A percentile compares a stretch with the other conserved stretches of the same genome.
Evolutionary conservation across 139 green algal species (phyloP).

Genomic region (Raphidocelis subcapitata): DNA sequence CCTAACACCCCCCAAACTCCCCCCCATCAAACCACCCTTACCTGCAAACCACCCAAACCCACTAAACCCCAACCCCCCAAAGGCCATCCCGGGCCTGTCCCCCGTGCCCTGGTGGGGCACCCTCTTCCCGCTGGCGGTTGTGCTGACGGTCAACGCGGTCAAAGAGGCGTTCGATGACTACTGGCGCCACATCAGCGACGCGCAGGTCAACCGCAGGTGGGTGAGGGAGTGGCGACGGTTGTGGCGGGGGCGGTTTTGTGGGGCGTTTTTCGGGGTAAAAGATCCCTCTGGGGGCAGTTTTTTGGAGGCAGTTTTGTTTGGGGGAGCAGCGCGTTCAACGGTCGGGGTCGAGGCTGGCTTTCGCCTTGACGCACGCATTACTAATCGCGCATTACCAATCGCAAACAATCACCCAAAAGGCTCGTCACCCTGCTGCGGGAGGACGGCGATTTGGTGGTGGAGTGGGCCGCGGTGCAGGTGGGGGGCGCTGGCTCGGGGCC

Average conservation of each 20-base stretch:
- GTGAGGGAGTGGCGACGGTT: conserved; percentile 8
- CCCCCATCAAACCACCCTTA: too few species aligned
- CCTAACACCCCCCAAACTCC: too few species aligned
- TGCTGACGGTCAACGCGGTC: conserved; percentile 73
- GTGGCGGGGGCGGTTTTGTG: conserved; percentile 31
- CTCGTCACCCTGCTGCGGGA: conserved; percentile 20
- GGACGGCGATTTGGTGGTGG: conserved; percentile 16
- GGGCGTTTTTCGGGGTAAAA: conserved; percentile 9
- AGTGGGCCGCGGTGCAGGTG: conserved; percentile 27
- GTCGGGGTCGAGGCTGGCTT: not conserved
- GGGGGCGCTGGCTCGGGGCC: not conserved
- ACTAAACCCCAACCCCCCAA: too few species aligned
- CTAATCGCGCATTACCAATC: too few species aligned
- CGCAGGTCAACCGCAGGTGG: not conserved
- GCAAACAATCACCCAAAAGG: not conserved
- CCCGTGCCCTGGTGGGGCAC: conserved; percentile 69
- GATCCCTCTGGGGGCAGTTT: not conserved
- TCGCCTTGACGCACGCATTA: too few species aligned
- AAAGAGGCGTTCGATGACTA: conserved; percentile 67
- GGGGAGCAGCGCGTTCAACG: not conserved
- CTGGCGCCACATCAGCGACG: conserved; percentile 35
- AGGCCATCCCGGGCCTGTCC: conserved; percentile 51
- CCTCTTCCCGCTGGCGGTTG: conserved; percentile 70
- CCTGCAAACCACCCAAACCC: too few species aligned
- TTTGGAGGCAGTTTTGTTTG: not conserved